phyloP scores from a whole-genome alignment of 192 early-diverging fungal species.

The Thoreauomyces humboldtii region DNA sequence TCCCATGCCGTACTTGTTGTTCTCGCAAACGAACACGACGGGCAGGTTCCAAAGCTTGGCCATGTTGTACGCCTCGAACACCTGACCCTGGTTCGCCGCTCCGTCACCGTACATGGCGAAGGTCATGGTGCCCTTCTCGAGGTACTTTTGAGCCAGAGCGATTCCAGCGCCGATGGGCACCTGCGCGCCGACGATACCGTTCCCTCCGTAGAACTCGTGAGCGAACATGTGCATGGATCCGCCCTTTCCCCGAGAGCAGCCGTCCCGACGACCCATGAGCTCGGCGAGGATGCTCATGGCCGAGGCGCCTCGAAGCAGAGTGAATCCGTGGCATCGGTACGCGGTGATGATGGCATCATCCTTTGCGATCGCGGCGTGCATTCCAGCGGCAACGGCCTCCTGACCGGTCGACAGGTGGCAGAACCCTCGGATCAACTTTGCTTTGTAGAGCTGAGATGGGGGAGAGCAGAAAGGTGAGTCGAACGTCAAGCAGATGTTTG shows the following conservation, averaged over 20 bases:
- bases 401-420: conserved; percentile 98
- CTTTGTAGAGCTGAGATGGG: conserved; percentile 78
- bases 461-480: not conserved
- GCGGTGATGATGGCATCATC: conserved; percentile 95
- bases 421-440: conserved; percentile 95
- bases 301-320: conserved; percentile 74
- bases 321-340: conserved; percentile 98
- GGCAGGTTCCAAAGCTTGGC: conserved; percentile 96
- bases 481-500: too few relatives aligned
- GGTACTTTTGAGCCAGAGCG: conserved; percentile 94
- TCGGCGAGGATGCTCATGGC: conserved; percentile 48
- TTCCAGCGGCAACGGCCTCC: conserved; percentile 90
- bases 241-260: conserved; percentile 92
- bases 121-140: conserved; percentile 70
- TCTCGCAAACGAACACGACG: conserved; percentile 93
- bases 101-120: conserved; percentile 96
- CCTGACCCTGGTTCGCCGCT: conserved; percentile 97
- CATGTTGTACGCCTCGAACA: conserved; percentile 99
- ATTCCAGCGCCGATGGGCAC: conserved; percentile 59
- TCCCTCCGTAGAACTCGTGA: conserved; percentile 94
- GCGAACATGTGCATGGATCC: conserved; percentile 99
- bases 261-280: conserved; percentile 69
- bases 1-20: conserved; percentile 99
- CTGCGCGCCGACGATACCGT: conserved; percentile 99
- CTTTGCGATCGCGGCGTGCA: conserved; percentile 84